These are phyloP conservation scores for Aspergillus texensis DNA, from an alignment of 2,329 filamentous ascomycete genomes.

Conservation along the genomic window DNA sequence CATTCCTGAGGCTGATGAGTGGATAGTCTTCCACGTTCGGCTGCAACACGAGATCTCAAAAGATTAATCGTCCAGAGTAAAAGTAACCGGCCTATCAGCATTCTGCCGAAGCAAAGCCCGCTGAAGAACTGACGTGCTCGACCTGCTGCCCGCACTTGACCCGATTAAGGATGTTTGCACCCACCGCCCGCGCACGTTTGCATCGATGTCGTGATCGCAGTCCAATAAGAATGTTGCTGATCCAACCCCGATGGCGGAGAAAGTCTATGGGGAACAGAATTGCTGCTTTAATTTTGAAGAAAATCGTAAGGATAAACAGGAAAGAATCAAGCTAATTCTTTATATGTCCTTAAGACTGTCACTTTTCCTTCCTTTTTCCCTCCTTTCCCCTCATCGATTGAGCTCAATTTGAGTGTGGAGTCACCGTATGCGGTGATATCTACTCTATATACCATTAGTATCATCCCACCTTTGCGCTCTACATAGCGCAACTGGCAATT, in stretches of 20 bases:
- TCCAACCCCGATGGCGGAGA: constrained; percentile 42
- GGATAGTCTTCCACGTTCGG: background rate
- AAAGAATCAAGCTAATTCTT: constrained; percentile 15
- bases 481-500: constrained; percentile 26
- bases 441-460: constrained; percentile 25
- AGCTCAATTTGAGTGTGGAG: constrained; percentile 28
- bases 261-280: constrained; percentile 20
- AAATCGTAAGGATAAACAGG: constrained; percentile 14
- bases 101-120: constrained; percentile 27
- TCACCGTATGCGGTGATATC: constrained; percentile 38
- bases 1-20: background rate
- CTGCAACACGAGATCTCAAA: background rate
- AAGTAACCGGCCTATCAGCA: background rate
- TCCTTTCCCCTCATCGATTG: constrained; percentile 14
- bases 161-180: constrained; percentile 35
- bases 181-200: constrained; percentile 26
- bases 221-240: constrained; percentile 42
- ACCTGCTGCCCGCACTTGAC: constrained; percentile 28
- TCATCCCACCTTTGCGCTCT: constrained; percentile 32
- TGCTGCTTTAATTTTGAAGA: constrained; percentile 11
- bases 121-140: constrained; percentile 33
- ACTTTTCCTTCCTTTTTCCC: constrained; percentile 15
- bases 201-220: constrained; percentile 50
- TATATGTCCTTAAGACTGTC: constrained; percentile 6
- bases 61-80: background rate